Evolutionary conservation across 2,329 filamentous ascomycete species (phyloP), one percentile per base, ranked within the genome.

Genomic region (Lasiodiplodia sp.): DNA sequence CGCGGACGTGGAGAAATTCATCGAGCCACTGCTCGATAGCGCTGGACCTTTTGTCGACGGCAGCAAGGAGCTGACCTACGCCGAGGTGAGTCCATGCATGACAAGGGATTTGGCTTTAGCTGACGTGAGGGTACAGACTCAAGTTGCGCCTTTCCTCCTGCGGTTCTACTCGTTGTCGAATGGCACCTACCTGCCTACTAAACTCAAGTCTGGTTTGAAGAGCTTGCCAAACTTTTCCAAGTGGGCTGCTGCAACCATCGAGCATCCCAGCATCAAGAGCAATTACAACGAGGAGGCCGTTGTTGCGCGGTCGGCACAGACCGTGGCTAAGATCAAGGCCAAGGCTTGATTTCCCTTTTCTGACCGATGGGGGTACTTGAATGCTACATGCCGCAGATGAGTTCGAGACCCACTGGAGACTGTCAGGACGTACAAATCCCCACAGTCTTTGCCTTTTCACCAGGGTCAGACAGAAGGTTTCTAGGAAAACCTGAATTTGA

Each of bases 71-170:
- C 75, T 94, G 51, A 95, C 92, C 0, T 79, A 94, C 44, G 92
- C 90, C 12, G 93, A 96, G 87, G 92, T 92, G 79, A 70, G 80
- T 63, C 16, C 23, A 52, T 11, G 38, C 44, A 28, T 5, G n/a
- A 11, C 6, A 7, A 16, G n/a, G 18, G 1, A 14, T 2, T 14
- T 44, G 47, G 21, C 57, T 14, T 40, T 38, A 5, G 40, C 58
- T 58, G n/a, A 66, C 7, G 12, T 7, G 14, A 16, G 2, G 18
- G 14, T 34, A 8, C 16, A 90, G 88, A 89, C 87, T 16, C 81
- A 89, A 69, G 86, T 85, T 2, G 91, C 88, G 0, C 89, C 91
- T 0, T 93, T 94, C 76, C 75, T 92, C 11, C 75, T 93, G 23
- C 85, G 91, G 2, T 76, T 90, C 23, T 82, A 89, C 55, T 78